Evolutionary conservation across 495 filamentous ascomycete genomes (phyloP).

Genomic region (Xylaria sp.): DNA sequence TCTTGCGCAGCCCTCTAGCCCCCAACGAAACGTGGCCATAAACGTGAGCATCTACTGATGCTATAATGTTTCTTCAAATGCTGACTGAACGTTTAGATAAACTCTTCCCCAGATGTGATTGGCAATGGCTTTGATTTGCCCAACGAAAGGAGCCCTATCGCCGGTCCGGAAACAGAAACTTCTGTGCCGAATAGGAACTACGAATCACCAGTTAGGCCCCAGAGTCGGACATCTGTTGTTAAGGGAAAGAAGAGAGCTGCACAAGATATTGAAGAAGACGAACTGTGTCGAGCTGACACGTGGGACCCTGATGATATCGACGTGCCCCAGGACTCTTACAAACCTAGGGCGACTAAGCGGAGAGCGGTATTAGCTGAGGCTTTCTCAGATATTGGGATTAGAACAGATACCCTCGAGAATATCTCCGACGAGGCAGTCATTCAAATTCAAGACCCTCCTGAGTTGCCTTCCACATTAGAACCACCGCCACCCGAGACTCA

Average conservation of each 20-base stretch:
- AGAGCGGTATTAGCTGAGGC: constrained; percentile 18
- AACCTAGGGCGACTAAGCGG: constrained; percentile 27
- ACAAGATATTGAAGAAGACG: constrained; percentile 33
- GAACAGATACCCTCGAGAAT: background rate
- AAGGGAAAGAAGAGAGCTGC: constrained; percentile 31
- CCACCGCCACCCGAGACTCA: constrained; percentile 17
- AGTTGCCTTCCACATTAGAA: constrained; percentile 24
- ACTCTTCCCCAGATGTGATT: constrained; percentile 39
- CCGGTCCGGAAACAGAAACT: constrained; percentile 2
- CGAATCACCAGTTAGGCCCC: constrained; percentile 4
- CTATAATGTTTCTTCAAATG: background rate
- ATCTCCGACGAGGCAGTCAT: constrained; percentile 12
- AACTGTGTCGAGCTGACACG: constrained; percentile 28
- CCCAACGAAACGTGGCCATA: constrained; percentile 22
- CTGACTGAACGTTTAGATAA: constrained; percentile 32
- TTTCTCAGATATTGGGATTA: background rate
- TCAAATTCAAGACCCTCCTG: constrained; percentile 13
- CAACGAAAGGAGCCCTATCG: background rate
- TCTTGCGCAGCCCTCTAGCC: constrained; percentile 23
- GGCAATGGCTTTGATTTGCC: constrained; percentile 25
- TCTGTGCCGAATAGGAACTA: constrained; percentile 1
- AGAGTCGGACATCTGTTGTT: constrained; percentile 1
- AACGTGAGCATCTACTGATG: constrained; percentile 27
- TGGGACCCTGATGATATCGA: constrained; percentile 15
- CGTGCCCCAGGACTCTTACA: constrained; percentile 24